These are phyloP conservation scores for Fusarium sp. DNA, from an alignment of 2,329 filamentous ascomycete species.

Conservation along the genomic window DNA sequence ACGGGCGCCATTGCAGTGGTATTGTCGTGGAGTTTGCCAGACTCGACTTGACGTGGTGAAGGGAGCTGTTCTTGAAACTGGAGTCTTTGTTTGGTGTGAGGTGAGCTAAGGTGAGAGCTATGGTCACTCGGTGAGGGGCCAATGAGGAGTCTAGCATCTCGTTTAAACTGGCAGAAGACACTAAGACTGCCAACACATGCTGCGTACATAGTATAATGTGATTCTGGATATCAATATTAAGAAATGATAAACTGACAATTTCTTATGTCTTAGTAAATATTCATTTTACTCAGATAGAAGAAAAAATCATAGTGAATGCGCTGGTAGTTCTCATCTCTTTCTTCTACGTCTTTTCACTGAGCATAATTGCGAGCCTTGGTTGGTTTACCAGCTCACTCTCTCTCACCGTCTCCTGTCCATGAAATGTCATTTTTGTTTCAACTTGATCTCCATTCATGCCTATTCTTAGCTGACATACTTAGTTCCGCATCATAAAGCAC, in stretches of 20 bases:
- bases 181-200: too few relatives aligned
- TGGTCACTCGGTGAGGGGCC: slow-evolving; percentile 16
- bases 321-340: background rate
- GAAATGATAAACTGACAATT: background rate
- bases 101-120: slow-evolving; percentile 25
- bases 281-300: too few relatives aligned
- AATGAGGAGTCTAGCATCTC: slow-evolving; percentile 8
- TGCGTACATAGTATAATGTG: too few relatives aligned
- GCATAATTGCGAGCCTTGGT: too few relatives aligned
- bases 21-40: slow-evolving; percentile 21
- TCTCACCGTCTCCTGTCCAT: background rate
- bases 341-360: too few relatives aligned
- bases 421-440: slow-evolving; percentile 1
- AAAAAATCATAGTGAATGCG: too few relatives aligned
- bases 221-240: too few relatives aligned
- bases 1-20: slow-evolving; percentile 59
- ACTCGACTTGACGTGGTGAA: slow-evolving; percentile 18
- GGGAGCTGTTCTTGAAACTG: slow-evolving; percentile 37
- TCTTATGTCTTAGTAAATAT: background rate
- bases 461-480: background rate
- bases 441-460: background rate
- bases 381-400: too few relatives aligned
- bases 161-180: background rate
- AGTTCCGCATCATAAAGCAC: background rate
- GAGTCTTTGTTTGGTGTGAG: slow-evolving; percentile 21